A percentile compares a stretch with the other conserved stretches of the same genome.
Conservation (phyloP, 345 rosid species). For the Gossypium arboreum region DNA sequence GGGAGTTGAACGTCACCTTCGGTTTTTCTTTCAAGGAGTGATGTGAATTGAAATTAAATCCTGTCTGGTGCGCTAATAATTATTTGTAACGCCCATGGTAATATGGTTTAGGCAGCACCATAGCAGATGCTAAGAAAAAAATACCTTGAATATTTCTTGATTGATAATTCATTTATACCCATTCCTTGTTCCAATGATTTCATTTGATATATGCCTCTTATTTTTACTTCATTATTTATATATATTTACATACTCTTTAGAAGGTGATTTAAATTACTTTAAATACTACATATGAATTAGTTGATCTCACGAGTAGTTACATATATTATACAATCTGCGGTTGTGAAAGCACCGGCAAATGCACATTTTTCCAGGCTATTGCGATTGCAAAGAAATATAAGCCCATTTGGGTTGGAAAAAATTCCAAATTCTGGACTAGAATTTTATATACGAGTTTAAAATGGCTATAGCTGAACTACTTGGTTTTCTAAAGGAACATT, state of each 20-base stretch:
- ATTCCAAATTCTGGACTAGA: neutral
- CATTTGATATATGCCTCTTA: neutral
- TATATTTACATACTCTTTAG: neutral
- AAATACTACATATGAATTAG: neutral
- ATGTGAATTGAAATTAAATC: neutral
- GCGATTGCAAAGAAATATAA: neutral
- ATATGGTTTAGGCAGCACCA: neutral
- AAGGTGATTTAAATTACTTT: neutral
- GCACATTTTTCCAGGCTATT: neutral
- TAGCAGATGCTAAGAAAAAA: neutral
- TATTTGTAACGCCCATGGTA: neutral
- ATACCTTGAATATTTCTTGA: neutral
- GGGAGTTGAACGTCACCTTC: neutral
- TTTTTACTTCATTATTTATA: neutral
- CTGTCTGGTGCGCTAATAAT: neutral
- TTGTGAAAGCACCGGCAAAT: neutral
- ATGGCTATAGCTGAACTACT: neutral
- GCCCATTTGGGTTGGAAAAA: neutral
- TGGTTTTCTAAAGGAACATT: neutral
- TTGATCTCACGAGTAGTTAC: too few species aligned
- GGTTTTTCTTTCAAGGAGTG: too few species aligned
- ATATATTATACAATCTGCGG: neutral
- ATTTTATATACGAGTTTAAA: neutral
- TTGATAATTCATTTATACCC: neutral
- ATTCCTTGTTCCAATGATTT: neutral